These are phyloP conservation scores for Ophiostoma australiae DNA, from an alignment of 2,329 filamentous ascomycete species.

Conservation along the genomic window DNA sequence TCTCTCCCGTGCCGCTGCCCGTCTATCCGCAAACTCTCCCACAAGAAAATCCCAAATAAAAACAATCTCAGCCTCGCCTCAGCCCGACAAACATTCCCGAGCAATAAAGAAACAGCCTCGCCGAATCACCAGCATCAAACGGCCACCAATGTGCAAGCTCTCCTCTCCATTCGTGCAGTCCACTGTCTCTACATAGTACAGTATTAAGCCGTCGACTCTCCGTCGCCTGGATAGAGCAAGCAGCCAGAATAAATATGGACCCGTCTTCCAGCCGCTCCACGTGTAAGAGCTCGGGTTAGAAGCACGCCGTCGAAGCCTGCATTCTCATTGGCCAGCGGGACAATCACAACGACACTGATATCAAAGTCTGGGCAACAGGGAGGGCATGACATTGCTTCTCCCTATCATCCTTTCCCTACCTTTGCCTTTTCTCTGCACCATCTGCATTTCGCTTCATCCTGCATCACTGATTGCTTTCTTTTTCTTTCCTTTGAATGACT, in stretches of 20 bases:
- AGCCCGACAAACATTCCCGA: background rate
- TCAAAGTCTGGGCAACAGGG: background rate
- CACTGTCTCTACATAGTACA: no score
- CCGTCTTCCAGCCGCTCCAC: background rate
- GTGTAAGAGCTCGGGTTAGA: slow-evolving; percentile 3
- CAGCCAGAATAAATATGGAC: background rate
- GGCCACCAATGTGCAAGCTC: background rate
- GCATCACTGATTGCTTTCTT: background rate
- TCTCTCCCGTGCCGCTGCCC: background rate
- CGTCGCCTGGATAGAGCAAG: no score
- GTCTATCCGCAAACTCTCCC: background rate
- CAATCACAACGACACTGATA: slow-evolving; percentile 3
- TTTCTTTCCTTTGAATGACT: background rate
- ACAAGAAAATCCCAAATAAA: background rate
- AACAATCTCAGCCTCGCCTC: background rate
- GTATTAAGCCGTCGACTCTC: no score
- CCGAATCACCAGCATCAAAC: background rate
- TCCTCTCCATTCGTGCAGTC: background rate
- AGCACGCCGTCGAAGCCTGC: background rate
- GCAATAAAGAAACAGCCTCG: background rate
- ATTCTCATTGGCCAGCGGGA: background rate
- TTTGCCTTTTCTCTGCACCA: background rate
- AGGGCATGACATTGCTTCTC: background rate
- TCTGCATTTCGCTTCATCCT: background rate
- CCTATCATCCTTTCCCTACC: background rate